Base-by-base conservation (phyloP, 1,284 basidiomycete genomes). In the Spongiforma sp. region DNA sequence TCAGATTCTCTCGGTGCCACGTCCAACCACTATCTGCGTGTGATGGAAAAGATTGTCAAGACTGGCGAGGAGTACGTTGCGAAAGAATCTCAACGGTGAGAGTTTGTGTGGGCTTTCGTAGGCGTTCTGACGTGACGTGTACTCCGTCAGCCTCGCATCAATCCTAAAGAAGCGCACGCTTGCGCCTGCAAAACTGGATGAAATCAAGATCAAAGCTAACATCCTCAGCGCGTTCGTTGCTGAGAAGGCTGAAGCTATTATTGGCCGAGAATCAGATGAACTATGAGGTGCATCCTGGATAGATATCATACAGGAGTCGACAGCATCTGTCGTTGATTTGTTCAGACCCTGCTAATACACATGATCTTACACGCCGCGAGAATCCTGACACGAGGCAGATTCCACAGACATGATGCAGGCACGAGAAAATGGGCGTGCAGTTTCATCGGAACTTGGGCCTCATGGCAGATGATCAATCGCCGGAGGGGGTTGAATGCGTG, bases 141-240 rank as follows among this genome's bases (percentile, higher is more conserved):
- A 41, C 56, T 5, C 53, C 62, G 62, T 9, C 62, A 93, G 90
- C n/a, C 78, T 93, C 65, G 80, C 81, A 60, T 84, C 83, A 67
- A 90, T 95, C 71, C 82, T 96, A 64, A 81, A 82, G 74, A 95
- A 94, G 81, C 86, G 89, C 63, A 89, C 84, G 41, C 81, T 98
- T 48, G 84, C 91, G 7, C 83, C 86, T 1, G 79, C 84, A 60
- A 98, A 99, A 81, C 81, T 96, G 53, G 97, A 99, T 77, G 95
- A 99, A 82, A 89, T 99, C 73, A 93, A 95, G 80, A 87, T 93
- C 78, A 97, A 96, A 83, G 85, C 86, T 59, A 99, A 99, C 81
- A 87, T 98, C 69, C 87, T 98, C 61, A 78, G 82, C 12, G 87
- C 93, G 0, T 97, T 98, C 74, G 80, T 83, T 28, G 80, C 80